Percentiles rank a stretch among this genome's conserved stretches.
Evolutionary conservation across 805 yeast species (phyloP).

Genomic region (Starmerella davenportii): DNA sequence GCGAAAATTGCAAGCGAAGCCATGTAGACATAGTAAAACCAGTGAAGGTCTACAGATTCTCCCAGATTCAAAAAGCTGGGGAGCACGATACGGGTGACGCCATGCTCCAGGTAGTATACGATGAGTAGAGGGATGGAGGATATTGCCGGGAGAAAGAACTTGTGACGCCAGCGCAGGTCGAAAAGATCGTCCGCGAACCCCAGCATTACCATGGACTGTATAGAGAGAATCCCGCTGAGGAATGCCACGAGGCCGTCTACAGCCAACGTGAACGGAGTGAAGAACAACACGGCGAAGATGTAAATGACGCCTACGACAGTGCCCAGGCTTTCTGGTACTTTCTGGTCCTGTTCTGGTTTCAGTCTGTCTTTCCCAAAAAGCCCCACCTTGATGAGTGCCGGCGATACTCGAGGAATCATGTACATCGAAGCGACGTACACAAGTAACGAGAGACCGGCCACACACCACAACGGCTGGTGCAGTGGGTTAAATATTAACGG

Average conservation of each 20-base stretch:
- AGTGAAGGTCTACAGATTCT: constrained; percentile 51
- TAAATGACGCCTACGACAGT: constrained; percentile 69
- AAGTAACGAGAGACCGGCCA: constrained; percentile 11
- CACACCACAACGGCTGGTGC: constrained; percentile 8
- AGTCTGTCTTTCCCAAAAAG: constrained; percentile 72
- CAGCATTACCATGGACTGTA: constrained; percentile 64
- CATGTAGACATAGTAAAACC: constrained; percentile 75
- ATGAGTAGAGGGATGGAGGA: constrained; percentile 82
- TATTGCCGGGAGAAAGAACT: constrained; percentile 85
- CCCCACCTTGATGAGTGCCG: constrained; percentile 31
- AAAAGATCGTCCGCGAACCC: constrained; percentile 91
- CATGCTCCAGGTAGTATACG: constrained; percentile 85
- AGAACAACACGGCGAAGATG: constrained; percentile 59
- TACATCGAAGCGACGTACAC: constrained; percentile 5
- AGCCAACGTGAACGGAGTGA: constrained; percentile 39
- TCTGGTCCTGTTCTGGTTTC: constrained; percentile 38
- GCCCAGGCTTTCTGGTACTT: constrained; percentile 86
- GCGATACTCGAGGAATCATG: constrained; percentile 16
- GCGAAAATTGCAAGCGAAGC: constrained; percentile 79
- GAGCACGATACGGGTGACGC: constrained; percentile 69
- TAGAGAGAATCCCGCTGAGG: constrained; percentile 63
- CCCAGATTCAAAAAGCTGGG: constrained; percentile 43
- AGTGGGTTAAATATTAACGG: constrained; percentile 11
- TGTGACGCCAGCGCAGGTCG: constrained; percentile 94
- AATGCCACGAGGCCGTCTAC: constrained; percentile 66